Conservation (phyloP, 495 filamentous ascomycete species). For the Neurospora sp. region DNA sequence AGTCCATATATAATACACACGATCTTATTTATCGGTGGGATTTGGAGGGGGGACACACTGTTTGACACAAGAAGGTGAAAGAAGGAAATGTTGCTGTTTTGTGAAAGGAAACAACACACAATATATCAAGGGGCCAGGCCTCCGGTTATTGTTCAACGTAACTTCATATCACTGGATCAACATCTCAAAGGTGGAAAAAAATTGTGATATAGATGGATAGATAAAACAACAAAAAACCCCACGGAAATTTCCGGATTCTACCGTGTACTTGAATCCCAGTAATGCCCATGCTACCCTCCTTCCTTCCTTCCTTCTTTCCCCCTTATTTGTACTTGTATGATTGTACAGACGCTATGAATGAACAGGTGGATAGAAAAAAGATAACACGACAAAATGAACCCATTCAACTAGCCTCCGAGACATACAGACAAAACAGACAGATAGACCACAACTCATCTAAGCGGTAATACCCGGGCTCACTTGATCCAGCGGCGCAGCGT, state of each 20-base stretch:
- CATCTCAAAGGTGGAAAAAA: neutral
- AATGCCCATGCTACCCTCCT: neutral
- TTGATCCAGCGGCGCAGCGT: slow-evolving; percentile 63
- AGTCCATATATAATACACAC: neutral
- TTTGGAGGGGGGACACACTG: neutral
- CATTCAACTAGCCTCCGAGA: neutral
- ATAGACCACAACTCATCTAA: neutral
- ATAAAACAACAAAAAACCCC: neutral
- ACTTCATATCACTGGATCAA: neutral
- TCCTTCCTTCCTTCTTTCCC: neutral
- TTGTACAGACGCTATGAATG: neutral
- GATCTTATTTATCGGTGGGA: neutral
- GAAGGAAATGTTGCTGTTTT: neutral
- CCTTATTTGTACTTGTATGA: neutral
- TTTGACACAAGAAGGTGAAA: neutral
- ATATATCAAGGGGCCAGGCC: neutral
- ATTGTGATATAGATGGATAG: neutral
- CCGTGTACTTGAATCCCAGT: neutral
- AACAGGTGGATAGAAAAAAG: neutral
- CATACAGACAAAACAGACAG: neutral
- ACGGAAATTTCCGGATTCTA: neutral
- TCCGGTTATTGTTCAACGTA: neutral
- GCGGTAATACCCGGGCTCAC: slow-evolving; percentile 30
- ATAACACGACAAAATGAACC: neutral
- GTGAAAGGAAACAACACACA: neutral